These are phyloP conservation scores for Penicillium sp. DNA, from an alignment of 2,329 filamentous ascomycete genomes.

Conservation along the genomic window DNA sequence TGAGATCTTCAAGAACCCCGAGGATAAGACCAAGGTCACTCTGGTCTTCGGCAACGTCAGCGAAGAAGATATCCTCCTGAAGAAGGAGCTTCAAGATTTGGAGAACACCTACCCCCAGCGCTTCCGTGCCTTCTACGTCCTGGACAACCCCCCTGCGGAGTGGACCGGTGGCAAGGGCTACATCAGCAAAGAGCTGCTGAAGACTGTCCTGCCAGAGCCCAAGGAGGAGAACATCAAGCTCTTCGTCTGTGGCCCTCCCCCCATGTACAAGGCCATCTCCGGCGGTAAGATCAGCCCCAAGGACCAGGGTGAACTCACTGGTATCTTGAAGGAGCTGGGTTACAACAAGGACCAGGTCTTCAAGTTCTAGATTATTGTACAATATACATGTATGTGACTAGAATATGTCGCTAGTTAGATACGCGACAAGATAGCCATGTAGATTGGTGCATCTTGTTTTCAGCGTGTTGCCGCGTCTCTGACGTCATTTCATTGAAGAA, in stretches of 20 bases:
- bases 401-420: slow-evolving; percentile 10
- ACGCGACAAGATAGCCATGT: slow-evolving; percentile 8
- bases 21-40: slow-evolving; percentile 96
- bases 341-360: slow-evolving; percentile 88
- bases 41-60: slow-evolving; percentile 87
- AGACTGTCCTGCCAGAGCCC: slow-evolving; percentile 90
- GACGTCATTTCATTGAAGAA: slow-evolving; percentile 4
- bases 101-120: slow-evolving; percentile 95
- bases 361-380: slow-evolving; percentile 67
- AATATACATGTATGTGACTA: slow-evolving; percentile 14
- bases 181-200: slow-evolving; percentile 87
- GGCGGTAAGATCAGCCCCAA: slow-evolving; percentile 86
- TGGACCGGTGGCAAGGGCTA: slow-evolving; percentile 76
- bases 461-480: slow-evolving; percentile 7
- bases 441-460: slow-evolving; percentile 20
- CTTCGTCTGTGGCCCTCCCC: slow-evolving; percentile 92
- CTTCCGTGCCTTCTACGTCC: slow-evolving; percentile 91
- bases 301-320: slow-evolving; percentile 88
- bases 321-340: slow-evolving; percentile 78
- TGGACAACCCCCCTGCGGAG: slow-evolving; percentile 77
- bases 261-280: slow-evolving; percentile 88
- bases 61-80: slow-evolving; percentile 89
- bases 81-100: slow-evolving; percentile 76
- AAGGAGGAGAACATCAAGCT: slow-evolving; percentile 91
- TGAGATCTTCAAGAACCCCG: slow-evolving; percentile 91